phyloP scores from a whole-genome alignment of 345 rosid species.

The Cochlearia excelsa region DNA sequence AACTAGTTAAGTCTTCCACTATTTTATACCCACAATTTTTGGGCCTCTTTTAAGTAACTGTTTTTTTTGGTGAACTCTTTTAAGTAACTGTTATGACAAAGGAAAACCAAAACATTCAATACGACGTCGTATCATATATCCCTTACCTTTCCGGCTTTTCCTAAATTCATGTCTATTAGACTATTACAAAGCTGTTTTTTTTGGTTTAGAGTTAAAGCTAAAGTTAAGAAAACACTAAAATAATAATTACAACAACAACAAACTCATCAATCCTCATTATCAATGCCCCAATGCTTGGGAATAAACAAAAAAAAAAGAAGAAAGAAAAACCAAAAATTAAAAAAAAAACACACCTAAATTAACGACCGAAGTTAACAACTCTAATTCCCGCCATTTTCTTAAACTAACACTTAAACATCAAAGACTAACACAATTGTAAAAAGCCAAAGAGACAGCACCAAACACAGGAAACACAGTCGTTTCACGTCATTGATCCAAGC shows the following conservation, averaged over 20 bases:
- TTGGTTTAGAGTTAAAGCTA: no score
- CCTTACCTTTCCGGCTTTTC: no score
- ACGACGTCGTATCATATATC: no score
- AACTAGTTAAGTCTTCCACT: no score
- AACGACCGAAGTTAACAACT: conserved; percentile 18
- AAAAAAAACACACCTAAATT: conserved; percentile 9
- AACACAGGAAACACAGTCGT: conserved; percentile 10
- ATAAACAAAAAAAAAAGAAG: not conserved
- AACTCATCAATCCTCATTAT: conserved; percentile 30
- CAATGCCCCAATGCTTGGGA: conserved; percentile 24
- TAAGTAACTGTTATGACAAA: no score
- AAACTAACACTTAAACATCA: conserved; percentile 23
- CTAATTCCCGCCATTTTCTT: conserved; percentile 36
- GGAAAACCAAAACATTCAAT: no score
- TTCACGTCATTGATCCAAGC: not conserved
- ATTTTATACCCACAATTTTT: no score
- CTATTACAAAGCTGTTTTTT: no score
- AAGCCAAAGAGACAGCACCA: not conserved
- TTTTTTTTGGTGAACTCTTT: no score
- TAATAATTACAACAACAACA: conserved; percentile 35
- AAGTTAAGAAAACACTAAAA: no score
- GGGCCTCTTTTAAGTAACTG: no score
- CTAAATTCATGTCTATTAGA: no score
- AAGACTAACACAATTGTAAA: not conserved
- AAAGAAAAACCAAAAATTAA: conserved; percentile 11